Evolutionary conservation across 371 early-diverging fungal species (phyloP).

Genomic region (Mucor irregularis): DNA sequence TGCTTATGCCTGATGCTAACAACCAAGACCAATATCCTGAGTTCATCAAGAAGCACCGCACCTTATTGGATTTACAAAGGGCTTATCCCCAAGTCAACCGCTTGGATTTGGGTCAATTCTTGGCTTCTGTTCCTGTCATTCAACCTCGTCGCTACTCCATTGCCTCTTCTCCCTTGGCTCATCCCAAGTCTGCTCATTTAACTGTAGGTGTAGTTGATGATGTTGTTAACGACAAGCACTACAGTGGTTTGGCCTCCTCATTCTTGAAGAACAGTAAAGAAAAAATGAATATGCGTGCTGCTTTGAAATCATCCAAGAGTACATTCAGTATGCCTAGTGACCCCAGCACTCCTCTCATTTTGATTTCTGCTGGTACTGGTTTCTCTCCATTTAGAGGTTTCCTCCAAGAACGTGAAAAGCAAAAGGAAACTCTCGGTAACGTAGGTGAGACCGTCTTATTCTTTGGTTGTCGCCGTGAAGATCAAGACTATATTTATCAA

Average conservation of each 20-base stretch:
- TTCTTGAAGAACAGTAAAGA: constrained; percentile 22
- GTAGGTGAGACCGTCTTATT: constrained; percentile 55
- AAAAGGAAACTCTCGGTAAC: constrained; percentile 17
- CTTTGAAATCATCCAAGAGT: constrained; percentile 44
- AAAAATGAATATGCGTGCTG: constrained; percentile 23
- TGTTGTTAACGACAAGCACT: constrained; percentile 37
- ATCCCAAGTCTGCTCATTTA: constrained; percentile 32
- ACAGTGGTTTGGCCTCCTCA: constrained; percentile 45
- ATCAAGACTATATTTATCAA: constrained; percentile 74
- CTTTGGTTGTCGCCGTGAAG: constrained; percentile 78
- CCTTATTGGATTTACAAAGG: constrained; percentile 44
- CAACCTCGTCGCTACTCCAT: constrained; percentile 62
- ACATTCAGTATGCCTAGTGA: constrained; percentile 43
- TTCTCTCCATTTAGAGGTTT: constrained; percentile 90
- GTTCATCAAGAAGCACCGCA: constrained; percentile 47
- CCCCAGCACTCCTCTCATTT: constrained; percentile 46
- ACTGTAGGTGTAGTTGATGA: constrained; percentile 49
- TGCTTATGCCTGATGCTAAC: constrained; percentile 37
- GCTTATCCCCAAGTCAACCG: constrained; percentile 48
- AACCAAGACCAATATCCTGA: constrained; percentile 38
- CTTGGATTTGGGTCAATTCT: constrained; percentile 46
- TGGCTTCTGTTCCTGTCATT: constrained; percentile 48
- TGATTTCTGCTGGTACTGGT: constrained; percentile 79
- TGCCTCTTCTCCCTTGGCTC: constrained; percentile 42
- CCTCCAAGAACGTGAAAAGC: constrained; percentile 49